Evolutionary conservation across 2,329 filamentous ascomycete species (phyloP).

Genomic region (Coniochaeta ligniaria): DNA sequence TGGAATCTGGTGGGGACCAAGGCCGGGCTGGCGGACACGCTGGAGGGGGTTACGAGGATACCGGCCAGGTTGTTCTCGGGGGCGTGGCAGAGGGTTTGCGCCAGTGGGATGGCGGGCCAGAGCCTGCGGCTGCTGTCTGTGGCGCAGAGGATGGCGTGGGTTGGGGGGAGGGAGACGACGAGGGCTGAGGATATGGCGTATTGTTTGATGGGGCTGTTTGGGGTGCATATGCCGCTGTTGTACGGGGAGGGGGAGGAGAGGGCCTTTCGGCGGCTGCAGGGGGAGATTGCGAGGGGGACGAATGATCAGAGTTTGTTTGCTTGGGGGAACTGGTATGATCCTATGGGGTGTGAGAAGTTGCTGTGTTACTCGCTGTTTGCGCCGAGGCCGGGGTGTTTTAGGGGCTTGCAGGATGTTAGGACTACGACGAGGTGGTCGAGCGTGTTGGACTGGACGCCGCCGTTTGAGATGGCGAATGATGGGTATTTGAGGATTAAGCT

Average conservation of each 20-base stretch:
- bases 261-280: not conserved
- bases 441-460: constrained; percentile 6
- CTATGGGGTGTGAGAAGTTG: not conserved
- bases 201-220: not conserved
- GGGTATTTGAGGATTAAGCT: constrained; percentile 6
- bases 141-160: not conserved
- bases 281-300: constrained; percentile 1
- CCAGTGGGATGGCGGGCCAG: constrained; percentile 2
- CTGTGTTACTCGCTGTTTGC: constrained; percentile 4
- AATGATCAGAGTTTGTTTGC: constrained; percentile 17
- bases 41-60: constrained; percentile 14
- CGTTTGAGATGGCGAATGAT: constrained; percentile 5
- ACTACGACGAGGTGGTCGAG: not conserved
- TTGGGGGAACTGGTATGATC: constrained; percentile 9
- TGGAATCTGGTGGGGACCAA: constrained; percentile 15
- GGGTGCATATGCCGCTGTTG: not conserved
- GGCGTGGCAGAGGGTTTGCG: constrained; percentile 8
- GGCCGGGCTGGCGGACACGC: constrained; percentile 8
- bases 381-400: not conserved
- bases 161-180: not conserved
- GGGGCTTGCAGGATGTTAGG: constrained; percentile 1
- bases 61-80: constrained; percentile 3
- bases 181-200: constrained; percentile 2
- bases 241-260: constrained; percentile 1
- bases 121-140: constrained; percentile 11